A percentile compares a stretch with the other conserved stretches of the same genome.
Evolutionary conservation across 108 stramenopile species (phyloP).

Genomic region (Hondaea fermentalgiana): DNA sequence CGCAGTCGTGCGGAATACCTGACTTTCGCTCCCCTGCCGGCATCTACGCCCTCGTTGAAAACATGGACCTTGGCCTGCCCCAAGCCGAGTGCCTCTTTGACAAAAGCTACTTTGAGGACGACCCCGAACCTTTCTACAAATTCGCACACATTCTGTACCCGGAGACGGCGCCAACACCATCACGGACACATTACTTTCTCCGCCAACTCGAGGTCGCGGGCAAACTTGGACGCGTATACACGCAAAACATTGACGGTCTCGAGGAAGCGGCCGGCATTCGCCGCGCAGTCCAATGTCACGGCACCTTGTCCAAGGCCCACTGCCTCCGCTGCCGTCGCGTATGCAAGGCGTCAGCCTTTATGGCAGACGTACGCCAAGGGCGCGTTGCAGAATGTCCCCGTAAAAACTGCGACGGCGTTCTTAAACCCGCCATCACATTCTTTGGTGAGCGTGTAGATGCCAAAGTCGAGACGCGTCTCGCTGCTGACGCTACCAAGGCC

Average conservation of each 20-base stretch:
- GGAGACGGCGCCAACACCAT: slow-evolving; percentile 57
- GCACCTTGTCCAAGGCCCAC: slow-evolving; percentile 64
- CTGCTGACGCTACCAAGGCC: slow-evolving; percentile 17
- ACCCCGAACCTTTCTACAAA: slow-evolving; percentile 6
- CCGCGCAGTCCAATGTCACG: slow-evolving; percentile 67
- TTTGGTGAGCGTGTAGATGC: slow-evolving; percentile 76
- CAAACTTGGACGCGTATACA: slow-evolving; percentile 58
- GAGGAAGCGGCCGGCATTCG: slow-evolving; percentile 58
- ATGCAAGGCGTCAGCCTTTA: background rate
- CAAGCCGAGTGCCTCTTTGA: slow-evolving; percentile 56
- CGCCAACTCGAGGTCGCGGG: slow-evolving; percentile 60
- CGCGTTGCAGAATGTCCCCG: background rate
- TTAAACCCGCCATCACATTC: slow-evolving; percentile 91
- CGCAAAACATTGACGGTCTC: slow-evolving; percentile 78
- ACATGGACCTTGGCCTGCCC: slow-evolving; percentile 46
- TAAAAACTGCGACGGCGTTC: slow-evolving; percentile 25
- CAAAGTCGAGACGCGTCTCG: slow-evolving; percentile 32
- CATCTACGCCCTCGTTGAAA: slow-evolving; percentile 65
- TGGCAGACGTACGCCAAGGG: background rate
- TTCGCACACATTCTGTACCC: slow-evolving; percentile 72
- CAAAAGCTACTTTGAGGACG: slow-evolving; percentile 26
- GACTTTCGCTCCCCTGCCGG: slow-evolving; percentile 71
- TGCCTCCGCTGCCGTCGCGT: slow-evolving; percentile 35
- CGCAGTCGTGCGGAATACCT: slow-evolving; percentile 65
- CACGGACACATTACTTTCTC: slow-evolving; percentile 62